Base-by-base conservation (phyloP, 2,329 filamentous ascomycete genomes). In the Apiospora hydei region DNA sequence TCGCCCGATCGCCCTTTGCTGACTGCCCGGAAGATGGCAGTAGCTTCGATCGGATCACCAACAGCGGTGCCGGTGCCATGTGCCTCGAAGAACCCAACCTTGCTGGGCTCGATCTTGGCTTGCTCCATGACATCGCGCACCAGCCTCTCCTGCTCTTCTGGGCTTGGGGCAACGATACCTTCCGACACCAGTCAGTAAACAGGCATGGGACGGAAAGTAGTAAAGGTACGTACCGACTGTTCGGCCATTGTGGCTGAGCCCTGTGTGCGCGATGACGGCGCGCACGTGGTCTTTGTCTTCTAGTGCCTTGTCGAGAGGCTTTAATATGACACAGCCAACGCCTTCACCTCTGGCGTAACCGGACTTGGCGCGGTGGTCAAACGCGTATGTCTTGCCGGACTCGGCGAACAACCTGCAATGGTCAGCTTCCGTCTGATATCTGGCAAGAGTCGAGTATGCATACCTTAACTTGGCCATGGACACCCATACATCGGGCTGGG, bases 21-120 rank as follows among this genome's bases (percentile, higher is more conserved):
- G 26, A 84, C 77, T 8, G 80, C 80, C 3, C 75, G 73, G 34
- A 80, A 75, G 26, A 87, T 82, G n/a, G 84, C 85, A 0, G 74
- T 76, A 0, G 83, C 83, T 74, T 88, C 86, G 26, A 82, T 81
- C 0, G 84, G 84, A 73, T 88, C 86, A 1, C 86, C 86, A 5
- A 83, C 82, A 34, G 79, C 76, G 3, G 86, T 88, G 3, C 85
- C 85, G 0, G 86, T 87, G 7, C 85, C 86, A 72, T 88, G 85
- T 5, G 80, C 79, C 75, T 85, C 84, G 61, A 85, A 79, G 70
- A 82, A 84, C 46, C 78, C 77, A 24, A 78, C 77, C 34, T 79
- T 47, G 3, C 26, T 18, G 0, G 70, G 68, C 21, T 69, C 43
- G 8, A 75, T 21, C 11, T 66, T 70, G 16, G 72, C 74, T 21